These are phyloP conservation scores for Paecilomyces niveus DNA, from an alignment of 2,329 filamentous ascomycete species.

Conservation along the genomic window DNA sequence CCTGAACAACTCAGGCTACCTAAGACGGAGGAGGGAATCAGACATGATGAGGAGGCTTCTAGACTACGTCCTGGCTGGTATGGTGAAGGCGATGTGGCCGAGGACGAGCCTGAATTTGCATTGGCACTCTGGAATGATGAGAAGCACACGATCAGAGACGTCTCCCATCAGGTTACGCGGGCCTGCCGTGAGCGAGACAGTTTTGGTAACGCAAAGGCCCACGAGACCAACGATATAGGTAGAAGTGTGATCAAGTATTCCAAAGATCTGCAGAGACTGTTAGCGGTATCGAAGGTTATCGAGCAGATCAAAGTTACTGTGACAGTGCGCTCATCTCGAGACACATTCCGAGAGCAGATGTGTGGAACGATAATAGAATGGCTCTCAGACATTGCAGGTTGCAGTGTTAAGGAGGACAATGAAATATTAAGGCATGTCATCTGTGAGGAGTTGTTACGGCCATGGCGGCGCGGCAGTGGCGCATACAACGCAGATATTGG, in stretches of 20 bases:
- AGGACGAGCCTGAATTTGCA: constrained; percentile 67
- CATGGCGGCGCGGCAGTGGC: constrained; percentile 80
- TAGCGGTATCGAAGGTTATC: constrained; percentile 75
- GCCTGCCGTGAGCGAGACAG: constrained; percentile 68
- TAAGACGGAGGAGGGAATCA: constrained; percentile 76
- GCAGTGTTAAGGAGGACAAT: constrained; percentile 72
- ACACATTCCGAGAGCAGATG: constrained; percentile 98
- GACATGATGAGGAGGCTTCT: constrained; percentile 72
- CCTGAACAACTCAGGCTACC: constrained; percentile 85
- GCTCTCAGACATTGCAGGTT: constrained; percentile 87
- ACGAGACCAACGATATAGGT: constrained; percentile 83
- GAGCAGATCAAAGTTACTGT: constrained; percentile 96
- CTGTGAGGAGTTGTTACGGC: constrained; percentile 83
- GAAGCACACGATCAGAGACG: constrained; percentile 92
- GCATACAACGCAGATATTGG: constrained; percentile 74
- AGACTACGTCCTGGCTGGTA: constrained; percentile 72
- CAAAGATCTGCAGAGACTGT: constrained; percentile 62
- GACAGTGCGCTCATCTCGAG: constrained; percentile 84
- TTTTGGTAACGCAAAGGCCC: constrained; percentile 67
- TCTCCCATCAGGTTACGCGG: constrained; percentile 79
- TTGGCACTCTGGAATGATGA: constrained; percentile 96
- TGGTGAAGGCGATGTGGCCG: constrained; percentile 51
- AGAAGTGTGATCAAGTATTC: constrained; percentile 77
- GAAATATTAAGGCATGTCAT: constrained; percentile 72
- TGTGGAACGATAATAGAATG: constrained; percentile 96